Percentiles rank a stretch among this genome's conserved stretches.
Evolutionary conservation across 768 basidiomycete species (phyloP).

Genomic region (Terana coerulea): DNA sequence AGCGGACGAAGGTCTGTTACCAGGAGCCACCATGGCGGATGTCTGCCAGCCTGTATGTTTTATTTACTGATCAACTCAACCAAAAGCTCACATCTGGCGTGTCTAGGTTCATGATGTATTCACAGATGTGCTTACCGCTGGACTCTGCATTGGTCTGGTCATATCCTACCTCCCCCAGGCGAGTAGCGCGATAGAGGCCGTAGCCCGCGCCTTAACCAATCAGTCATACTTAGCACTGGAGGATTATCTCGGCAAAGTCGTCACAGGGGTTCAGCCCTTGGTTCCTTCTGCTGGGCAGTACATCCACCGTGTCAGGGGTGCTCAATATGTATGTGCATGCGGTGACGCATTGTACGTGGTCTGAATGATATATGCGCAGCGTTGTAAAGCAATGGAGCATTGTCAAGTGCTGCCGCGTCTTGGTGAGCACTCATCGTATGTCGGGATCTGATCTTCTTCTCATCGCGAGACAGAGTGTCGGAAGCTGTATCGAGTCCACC

Average conservation of each 20-base stretch:
- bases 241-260: slow-evolving; percentile 74
- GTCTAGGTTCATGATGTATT: slow-evolving; percentile 70
- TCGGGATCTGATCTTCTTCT: background rate
- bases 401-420: slow-evolving; percentile 72
- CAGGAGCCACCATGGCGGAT: background rate
- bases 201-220: too few species aligned
- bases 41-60: background rate
- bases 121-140: slow-evolving; percentile 56
- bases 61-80: background rate
- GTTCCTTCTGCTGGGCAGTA: slow-evolving; percentile 87
- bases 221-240: slow-evolving; percentile 55
- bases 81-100: background rate
- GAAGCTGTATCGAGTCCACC: slow-evolving; percentile 72
- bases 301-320: slow-evolving; percentile 77
- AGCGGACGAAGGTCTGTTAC: background rate
- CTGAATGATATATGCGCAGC: slow-evolving; percentile 38
- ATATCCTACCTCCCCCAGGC: slow-evolving; percentile 86
- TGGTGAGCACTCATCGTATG: slow-evolving; percentile 39
- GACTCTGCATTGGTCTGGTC: slow-evolving; percentile 69
- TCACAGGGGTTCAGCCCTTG: slow-evolving; percentile 91
- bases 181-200: too few species aligned
- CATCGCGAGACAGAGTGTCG: slow-evolving; percentile 44
- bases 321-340: slow-evolving; percentile 76
- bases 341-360: too few species aligned
- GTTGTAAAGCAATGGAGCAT: slow-evolving; percentile 82